Percentiles rank a stretch among this genome's conserved stretches.
These are phyloP conservation scores for Alternaria ventricosa DNA, from an alignment of 2,329 filamentous ascomycete genomes.

Conservation along the genomic window DNA sequence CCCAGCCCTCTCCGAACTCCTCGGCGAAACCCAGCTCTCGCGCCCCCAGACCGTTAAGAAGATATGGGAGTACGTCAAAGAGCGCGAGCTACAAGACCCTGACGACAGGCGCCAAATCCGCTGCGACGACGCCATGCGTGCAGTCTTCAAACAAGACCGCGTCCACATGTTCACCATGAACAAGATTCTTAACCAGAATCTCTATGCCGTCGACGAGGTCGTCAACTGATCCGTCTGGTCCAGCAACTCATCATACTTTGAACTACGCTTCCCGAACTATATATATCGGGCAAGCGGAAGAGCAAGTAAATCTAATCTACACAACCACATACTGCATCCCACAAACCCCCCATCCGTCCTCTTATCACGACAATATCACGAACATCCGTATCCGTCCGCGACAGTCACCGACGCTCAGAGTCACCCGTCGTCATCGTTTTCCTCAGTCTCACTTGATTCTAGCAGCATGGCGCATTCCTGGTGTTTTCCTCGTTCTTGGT, in stretches of 20 bases:
- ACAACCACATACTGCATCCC: neutral
- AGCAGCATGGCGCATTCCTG: conserved; percentile 20
- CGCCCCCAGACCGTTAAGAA: conserved; percentile 95
- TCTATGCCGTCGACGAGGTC: conserved; percentile 80
- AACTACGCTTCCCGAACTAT: neutral
- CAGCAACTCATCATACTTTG: neutral
- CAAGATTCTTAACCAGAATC: conserved; percentile 87
- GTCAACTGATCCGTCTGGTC: neutral
- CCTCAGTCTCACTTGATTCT: conserved; percentile 4
- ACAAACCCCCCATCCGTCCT: neutral
- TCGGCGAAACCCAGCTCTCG: conserved; percentile 81
- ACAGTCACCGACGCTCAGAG: neutral
- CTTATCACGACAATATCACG: conserved; percentile 5
- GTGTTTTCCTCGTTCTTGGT: conserved; percentile 1
- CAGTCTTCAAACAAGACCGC: conserved; percentile 87
- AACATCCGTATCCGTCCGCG: neutral
- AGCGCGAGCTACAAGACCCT: conserved; percentile 86
- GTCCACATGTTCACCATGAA: conserved; percentile 99
- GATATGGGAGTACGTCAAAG: conserved; percentile 95
- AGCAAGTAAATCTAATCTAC: neutral
- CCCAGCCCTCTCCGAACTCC: conserved; percentile 70
- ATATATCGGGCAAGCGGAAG: neutral
- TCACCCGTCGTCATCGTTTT: neutral
- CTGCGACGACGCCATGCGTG: conserved; percentile 90
- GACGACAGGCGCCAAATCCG: conserved; percentile 89